These are phyloP conservation scores for Eremomyces bilateralis DNA, from an alignment of 495 filamentous ascomycete species.

Conservation along the genomic window DNA sequence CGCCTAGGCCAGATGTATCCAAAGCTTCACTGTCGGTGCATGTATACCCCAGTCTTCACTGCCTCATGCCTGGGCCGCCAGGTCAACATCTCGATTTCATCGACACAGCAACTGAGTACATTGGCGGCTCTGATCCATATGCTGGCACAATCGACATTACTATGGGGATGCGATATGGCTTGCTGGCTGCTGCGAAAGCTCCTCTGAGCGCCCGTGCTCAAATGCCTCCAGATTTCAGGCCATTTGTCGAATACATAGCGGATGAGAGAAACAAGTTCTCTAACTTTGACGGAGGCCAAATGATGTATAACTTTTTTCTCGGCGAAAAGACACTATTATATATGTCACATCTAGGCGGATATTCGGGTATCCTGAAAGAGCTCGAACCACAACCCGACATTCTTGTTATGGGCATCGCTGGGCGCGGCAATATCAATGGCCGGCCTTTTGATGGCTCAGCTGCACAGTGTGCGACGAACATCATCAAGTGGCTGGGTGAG, in stretches of 20 bases:
- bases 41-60: not conserved
- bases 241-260: not conserved
- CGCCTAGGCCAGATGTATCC: not conserved
- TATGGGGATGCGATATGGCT: not conserved
- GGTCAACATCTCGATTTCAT: slow-evolving; percentile 1
- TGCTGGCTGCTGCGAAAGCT: not conserved
- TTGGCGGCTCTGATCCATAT: not conserved
- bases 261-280: slow-evolving; percentile 1
- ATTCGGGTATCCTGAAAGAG: not conserved
- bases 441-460: slow-evolving; percentile 2
- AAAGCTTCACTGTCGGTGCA: not conserved
- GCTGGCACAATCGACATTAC: slow-evolving; percentile 3
- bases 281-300: not conserved
- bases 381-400: slow-evolving; percentile 1
- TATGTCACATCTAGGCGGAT: not conserved
- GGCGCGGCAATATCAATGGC: slow-evolving; percentile 1
- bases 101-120: slow-evolving; percentile 2
- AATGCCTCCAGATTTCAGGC: not conserved
- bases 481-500: slow-evolving; percentile 1
- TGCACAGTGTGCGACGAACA: slow-evolving; percentile 1
- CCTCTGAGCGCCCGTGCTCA: not conserved
- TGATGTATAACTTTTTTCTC: not conserved
- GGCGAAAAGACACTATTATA: not conserved
- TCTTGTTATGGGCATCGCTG: slow-evolving; percentile 1
- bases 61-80: not conserved